Base-by-base conservation (phyloP, 306 rosid genomes). In the Cyamopsis tetragonoloba region DNA sequence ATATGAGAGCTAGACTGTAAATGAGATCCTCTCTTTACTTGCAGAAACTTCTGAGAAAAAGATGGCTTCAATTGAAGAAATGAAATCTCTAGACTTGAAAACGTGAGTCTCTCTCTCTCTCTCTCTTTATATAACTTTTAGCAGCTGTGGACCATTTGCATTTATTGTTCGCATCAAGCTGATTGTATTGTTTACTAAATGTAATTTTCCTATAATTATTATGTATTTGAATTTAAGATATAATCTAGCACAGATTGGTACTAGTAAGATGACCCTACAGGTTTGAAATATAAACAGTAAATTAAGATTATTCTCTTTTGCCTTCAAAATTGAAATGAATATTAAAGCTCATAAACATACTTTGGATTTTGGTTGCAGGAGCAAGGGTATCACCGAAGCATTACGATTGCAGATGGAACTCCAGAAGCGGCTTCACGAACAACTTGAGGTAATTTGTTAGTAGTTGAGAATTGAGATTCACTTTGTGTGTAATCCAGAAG, bases 341-440 rank as follows among this genome's bases (percentile, higher is more conserved):
- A 37, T 7, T 49, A 37, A 28, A 31, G 54, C 66, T 53, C 59
- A 69, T 44, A 66, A 66, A 19, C 57, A 6, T 63, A 3, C 50
- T 46, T 72, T 48, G 44, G 7, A 32, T 22, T 70, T 66, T 56
- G 54, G 55, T 66, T 23, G 28, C 86, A 88, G 99, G 89, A 82
- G 87, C 74, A 62, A 79, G 76, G 99, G 92, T 31, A 90, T 93
- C 71, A 88, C 96, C 7, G 99, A 90, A 75, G 90, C 99, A 31
- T 79, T 93, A 84, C 82, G 92, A 50, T 79, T 93, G 80, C 99
- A 93, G 77, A 88, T 93, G 85, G 99, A 93, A 68, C 95, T 93
- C 80, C 99, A 93, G 85, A 93, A 93, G 83, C 86, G 86, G 79
- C 99, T 93, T 59, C 99, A 93, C 43, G 99, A 93, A 63, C 99